These are phyloP conservation scores for Aspergillus calidoustus DNA, from an alignment of 2,329 filamentous ascomycete genomes.

Conservation along the genomic window DNA sequence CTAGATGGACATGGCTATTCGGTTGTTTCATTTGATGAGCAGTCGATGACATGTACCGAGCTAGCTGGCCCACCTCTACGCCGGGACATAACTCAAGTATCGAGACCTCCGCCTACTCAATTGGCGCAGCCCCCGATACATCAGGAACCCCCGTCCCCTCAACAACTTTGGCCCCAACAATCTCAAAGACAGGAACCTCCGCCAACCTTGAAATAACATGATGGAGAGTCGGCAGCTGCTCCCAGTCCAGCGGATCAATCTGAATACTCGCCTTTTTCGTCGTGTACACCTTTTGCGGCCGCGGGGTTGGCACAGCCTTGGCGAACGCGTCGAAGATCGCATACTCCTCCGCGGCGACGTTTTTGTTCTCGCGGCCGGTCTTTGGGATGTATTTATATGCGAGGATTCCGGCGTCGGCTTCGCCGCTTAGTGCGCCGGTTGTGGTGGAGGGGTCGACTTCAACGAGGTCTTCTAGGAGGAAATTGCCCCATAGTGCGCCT, in stretches of 20 bases:
- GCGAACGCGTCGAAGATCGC: slow-evolving; percentile 44
- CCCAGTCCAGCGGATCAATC: slow-evolving; percentile 57
- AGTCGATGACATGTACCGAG: too few species aligned
- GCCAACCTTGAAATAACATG: slow-evolving; percentile 58
- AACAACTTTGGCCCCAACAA: slow-evolving; percentile 47
- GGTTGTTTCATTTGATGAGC: too few species aligned
- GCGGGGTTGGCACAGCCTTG: slow-evolving; percentile 28
- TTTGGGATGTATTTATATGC: slow-evolving; percentile 55
- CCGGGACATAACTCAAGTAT: too few species aligned
- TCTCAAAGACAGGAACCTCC: slow-evolving; percentile 60
- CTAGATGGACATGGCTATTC: too few species aligned
- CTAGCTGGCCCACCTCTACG: too few species aligned
- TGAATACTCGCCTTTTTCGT: slow-evolving; percentile 49
- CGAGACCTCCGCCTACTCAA: background rate
- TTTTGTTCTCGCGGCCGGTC: slow-evolving; percentile 52
- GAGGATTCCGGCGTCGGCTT: slow-evolving; percentile 3
- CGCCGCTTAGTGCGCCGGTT: background rate
- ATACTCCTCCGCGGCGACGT: slow-evolving; percentile 60
- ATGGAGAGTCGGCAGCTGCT: slow-evolving; percentile 63
- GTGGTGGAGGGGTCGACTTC: slow-evolving; percentile 27
- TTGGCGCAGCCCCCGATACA: slow-evolving; percentile 32
- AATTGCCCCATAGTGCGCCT: slow-evolving; percentile 44
- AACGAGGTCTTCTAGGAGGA: slow-evolving; percentile 42
- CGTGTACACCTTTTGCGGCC: background rate
- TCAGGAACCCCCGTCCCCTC: slow-evolving; percentile 56